Evolutionary conservation across 2,329 filamentous ascomycete genomes (phyloP).

Genomic region (Parastagonospora nodorum): DNA sequence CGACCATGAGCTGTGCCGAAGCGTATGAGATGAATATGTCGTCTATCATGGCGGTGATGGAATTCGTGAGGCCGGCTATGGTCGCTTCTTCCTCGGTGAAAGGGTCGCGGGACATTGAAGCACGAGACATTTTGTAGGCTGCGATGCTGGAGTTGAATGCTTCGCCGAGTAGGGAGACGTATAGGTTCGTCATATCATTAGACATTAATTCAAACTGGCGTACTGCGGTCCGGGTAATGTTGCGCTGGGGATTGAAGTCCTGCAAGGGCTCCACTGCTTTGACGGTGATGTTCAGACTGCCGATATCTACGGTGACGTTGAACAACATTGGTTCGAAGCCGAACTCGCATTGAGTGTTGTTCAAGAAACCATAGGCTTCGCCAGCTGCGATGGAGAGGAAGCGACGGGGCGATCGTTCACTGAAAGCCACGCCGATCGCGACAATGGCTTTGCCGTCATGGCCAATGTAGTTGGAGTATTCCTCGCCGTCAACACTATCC

Average conservation of each 20-base stretch:
- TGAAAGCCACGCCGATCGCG: conserved; percentile 38
- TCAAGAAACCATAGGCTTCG: conserved; percentile 33
- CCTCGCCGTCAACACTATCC: conserved; percentile 25
- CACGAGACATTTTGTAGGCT: conserved; percentile 29
- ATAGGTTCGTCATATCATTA: conserved; percentile 46
- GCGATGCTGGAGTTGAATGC: conserved; percentile 43
- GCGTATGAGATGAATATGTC: conserved; percentile 40
- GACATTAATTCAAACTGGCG: conserved; percentile 45
- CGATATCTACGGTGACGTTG: conserved; percentile 36
- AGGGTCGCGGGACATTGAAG: conserved; percentile 10
- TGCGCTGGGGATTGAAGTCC: conserved; percentile 37
- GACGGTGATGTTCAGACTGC: conserved; percentile 36
- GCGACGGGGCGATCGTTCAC: conserved; percentile 26
- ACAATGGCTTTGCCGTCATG: conserved; percentile 35
- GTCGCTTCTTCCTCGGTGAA: conserved; percentile 25
- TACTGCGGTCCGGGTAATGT: conserved; percentile 34
- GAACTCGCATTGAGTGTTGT: conserved; percentile 40
- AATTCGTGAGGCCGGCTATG: conserved; percentile 29
- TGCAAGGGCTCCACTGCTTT: conserved; percentile 8
- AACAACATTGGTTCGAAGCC: conserved; percentile 34
- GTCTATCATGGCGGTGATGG: conserved; percentile 33
- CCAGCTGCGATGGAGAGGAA: conserved; percentile 41
- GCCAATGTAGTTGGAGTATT: conserved; percentile 41
- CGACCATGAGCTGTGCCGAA: conserved; percentile 44
- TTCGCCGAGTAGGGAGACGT: conserved; percentile 44